Evolutionary conservation across 352 stramenopile genomes (phyloP), one percentile per base, ranked within the genome.

Genomic region (Pythium pectinolyticum): DNA sequence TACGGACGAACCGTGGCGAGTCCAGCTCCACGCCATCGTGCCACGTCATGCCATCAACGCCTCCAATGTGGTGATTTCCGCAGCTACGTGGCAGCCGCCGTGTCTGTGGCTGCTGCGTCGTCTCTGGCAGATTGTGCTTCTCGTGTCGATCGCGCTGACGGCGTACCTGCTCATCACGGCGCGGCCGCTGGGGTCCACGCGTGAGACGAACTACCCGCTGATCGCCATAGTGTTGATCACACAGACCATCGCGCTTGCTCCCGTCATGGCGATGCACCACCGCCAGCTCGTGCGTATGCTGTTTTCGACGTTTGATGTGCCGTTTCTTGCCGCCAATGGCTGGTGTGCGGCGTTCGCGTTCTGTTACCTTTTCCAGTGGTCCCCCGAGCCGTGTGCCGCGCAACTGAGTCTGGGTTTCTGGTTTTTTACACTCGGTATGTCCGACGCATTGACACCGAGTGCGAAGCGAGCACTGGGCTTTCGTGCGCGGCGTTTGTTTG

Each of bases 11-110:
- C 28, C 31, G 17, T 34, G 25, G 32, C 34, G 37, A 22, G 34
- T 58, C 20, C 32, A 48, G 22, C 32, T 58, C 25, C 51, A 34
- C 51, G 51, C 24, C 11, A 49, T 49, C 22, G 41, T 49, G 15
- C 20, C 28, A 14, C 41, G 20, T 12, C 41, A 49, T 3, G 20
- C 31, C 9, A 31, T 49, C 20, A 11, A 27, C 6, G 41, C 41
- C 31, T 49, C 22, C n/a, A n/a, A 49, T 12, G 11, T 49, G 0
- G 11, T 49, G 0, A 19, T 49, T 7, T 9, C 31, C 20, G 31
- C 5, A 14, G 20, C 20, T 5, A 10, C 31, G 12, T 49, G 41
- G 41, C 10, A 49, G 9, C 41, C 11, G 6, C 5, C 3, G 0
- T 31, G 20, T 0, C 41, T n/a, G 20, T 24, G 10, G n/a, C 31